A percentile compares a stretch with the other conserved stretches of the same genome.
Conservation (phyloP, 495 filamentous ascomycete genomes). For the Podospora sp. region DNA sequence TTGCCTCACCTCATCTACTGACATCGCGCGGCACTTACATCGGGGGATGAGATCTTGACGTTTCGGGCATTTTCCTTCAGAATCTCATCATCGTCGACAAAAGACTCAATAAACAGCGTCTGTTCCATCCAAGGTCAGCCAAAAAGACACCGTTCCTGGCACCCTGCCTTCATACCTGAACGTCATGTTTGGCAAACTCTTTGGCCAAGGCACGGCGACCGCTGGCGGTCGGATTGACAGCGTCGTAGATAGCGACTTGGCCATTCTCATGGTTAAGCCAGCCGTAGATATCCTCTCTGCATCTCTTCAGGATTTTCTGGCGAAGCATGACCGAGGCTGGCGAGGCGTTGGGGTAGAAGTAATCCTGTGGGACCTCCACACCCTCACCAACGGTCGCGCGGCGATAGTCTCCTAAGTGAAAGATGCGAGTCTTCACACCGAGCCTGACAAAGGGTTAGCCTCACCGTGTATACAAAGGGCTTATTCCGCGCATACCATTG, state of each 20-base stretch:
- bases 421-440: conserved; percentile 96
- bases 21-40: conserved; percentile 55
- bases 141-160: not conserved
- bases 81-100: conserved; percentile 87
- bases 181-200: conserved; percentile 94
- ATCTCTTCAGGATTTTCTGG: conserved; percentile 97
- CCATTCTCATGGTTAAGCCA: conserved; percentile 97
- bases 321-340: conserved; percentile 83
- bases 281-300: conserved; percentile 92
- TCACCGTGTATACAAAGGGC: not conserved
- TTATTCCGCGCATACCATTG: conserved; percentile 67
- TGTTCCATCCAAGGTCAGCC: conserved; percentile 37
- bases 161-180: conserved; percentile 63
- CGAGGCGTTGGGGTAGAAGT: conserved; percentile 95
- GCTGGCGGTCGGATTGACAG: conserved; percentile 86
- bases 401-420: conserved; percentile 96
- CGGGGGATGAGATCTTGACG: conserved; percentile 98
- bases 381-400: conserved; percentile 84
- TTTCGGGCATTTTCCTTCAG: conserved; percentile 96
- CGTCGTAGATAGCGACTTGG: conserved; percentile 98
- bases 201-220: conserved; percentile 88
- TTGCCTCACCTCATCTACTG: not conserved
- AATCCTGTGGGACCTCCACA: conserved; percentile 91
- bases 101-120: conserved; percentile 96
- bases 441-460: conserved; percentile 60